Conservation (phyloP, 139 green algal species). For the Chlamydomonas sphaeroides region DNA sequence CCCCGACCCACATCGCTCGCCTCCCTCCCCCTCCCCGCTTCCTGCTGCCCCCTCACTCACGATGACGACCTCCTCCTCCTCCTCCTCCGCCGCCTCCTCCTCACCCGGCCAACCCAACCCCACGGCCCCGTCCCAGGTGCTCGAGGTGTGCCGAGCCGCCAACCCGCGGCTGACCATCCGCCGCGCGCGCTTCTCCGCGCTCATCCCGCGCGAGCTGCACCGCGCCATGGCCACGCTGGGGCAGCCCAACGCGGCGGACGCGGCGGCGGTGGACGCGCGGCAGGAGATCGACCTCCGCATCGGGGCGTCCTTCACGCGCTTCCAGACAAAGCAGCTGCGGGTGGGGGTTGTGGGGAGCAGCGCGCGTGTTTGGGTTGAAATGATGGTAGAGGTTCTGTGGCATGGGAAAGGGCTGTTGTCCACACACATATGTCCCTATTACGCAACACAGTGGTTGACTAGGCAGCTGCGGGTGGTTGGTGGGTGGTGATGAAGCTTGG, state of each 20-base stretch:
- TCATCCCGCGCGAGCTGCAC: conserved; percentile 62
- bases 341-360: conserved; percentile 22
- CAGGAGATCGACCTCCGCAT: conserved; percentile 97
- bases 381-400: too few species aligned
- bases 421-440: too few species aligned
- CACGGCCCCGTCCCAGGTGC: conserved; percentile 62
- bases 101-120: neutral
- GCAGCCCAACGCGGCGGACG: conserved; percentile 79
- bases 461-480: neutral
- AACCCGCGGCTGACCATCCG: conserved; percentile 79
- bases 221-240: conserved; percentile 48
- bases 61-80: neutral
- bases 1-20: neutral
- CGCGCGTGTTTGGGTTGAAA: too few species aligned
- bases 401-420: too few species aligned
- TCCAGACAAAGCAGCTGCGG: conserved; percentile 95
- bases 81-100: neutral
- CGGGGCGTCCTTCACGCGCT: conserved; percentile 95
- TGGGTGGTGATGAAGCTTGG: neutral
- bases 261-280: conserved; percentile 90
- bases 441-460: too few species aligned
- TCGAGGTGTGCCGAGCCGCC: conserved; percentile 78
- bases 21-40: neutral
- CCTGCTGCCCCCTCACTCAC: neutral
- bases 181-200: conserved; percentile 91